Percentiles rank a stretch among this genome's conserved stretches.
Conservation (phyloP, 257 asterid genomes). For the Capsicum chinense region DNA sequence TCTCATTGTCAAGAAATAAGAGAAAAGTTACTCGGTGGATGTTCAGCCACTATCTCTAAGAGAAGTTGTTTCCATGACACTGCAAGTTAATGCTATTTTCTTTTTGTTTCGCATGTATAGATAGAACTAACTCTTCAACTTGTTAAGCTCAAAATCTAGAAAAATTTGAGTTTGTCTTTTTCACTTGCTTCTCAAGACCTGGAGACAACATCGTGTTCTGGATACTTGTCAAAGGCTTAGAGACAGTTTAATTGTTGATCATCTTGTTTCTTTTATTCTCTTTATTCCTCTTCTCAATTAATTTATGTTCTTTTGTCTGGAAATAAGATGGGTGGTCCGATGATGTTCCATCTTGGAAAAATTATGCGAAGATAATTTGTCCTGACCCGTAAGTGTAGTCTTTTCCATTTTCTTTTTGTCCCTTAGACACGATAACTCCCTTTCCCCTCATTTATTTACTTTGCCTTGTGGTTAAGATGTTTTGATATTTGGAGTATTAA, state of each 20-base stretch:
- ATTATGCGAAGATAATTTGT: conserved; percentile 67
- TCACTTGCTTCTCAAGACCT: too few relatives aligned
- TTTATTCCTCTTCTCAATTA: neutral
- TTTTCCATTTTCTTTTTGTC: neutral
- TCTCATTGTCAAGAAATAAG: neutral
- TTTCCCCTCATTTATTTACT: neutral
- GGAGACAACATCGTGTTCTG: too few relatives aligned
- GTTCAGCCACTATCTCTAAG: too few relatives aligned
- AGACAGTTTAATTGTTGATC: neutral
- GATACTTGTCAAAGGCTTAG: too few relatives aligned
- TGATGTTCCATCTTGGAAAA: conserved; percentile 50
- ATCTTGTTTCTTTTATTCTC: conserved; percentile 23
- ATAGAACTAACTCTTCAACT: too few relatives aligned
- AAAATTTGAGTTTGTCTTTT: too few relatives aligned
- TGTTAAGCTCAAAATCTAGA: too few relatives aligned
- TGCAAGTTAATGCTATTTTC: too few relatives aligned
- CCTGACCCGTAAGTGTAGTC: conserved; percentile 45
- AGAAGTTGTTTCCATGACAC: too few relatives aligned
- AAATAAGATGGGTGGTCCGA: conserved; percentile 52
- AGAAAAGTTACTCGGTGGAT: too few relatives aligned
- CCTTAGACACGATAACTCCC: neutral
- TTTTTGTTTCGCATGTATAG: too few relatives aligned
- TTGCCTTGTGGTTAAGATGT: neutral
- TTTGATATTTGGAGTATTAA: neutral
- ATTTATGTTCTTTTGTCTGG: conserved; percentile 31